Evolutionary conservation across 2,329 filamentous ascomycete species (phyloP).

Genomic region (Scortechinia acanthostroma): DNA sequence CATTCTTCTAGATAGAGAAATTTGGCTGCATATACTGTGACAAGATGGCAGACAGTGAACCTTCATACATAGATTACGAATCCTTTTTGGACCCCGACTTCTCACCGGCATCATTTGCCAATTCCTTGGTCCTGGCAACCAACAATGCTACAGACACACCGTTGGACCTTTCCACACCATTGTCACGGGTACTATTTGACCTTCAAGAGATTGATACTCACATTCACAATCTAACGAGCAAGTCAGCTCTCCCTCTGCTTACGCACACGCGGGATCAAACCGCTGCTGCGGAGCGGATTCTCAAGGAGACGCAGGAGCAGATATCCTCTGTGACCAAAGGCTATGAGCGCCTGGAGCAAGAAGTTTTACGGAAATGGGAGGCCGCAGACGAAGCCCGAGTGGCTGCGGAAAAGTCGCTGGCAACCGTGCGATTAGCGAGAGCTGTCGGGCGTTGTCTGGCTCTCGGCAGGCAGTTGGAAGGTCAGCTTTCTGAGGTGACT

Average conservation of each 20-base stretch:
- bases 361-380: slow-evolving; percentile 52
- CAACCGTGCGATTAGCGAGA: slow-evolving; percentile 47
- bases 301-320: slow-evolving; percentile 49
- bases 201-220: slow-evolving; percentile 63
- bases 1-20: no score
- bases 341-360: slow-evolving; percentile 50
- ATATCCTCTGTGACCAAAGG: slow-evolving; percentile 46
- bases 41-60: slow-evolving; percentile 14
- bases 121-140: slow-evolving; percentile 50
- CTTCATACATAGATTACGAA: slow-evolving; percentile 61
- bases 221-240: slow-evolving; percentile 56
- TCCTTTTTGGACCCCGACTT: slow-evolving; percentile 51
- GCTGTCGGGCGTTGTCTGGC: slow-evolving; percentile 47
- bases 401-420: slow-evolving; percentile 48
- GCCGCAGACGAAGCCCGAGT: slow-evolving; percentile 50
- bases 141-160: slow-evolving; percentile 60
- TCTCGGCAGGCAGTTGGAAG: slow-evolving; percentile 52
- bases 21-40: no score
- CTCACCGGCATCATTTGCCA: slow-evolving; percentile 52
- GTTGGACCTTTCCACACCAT: slow-evolving; percentile 60
- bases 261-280: slow-evolving; percentile 45
- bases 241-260: slow-evolving; percentile 50
- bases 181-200: slow-evolving; percentile 61
- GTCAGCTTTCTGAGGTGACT: slow-evolving; percentile 44
- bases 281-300: slow-evolving; percentile 40